Conservation (phyloP, 495 filamentous ascomycete genomes). For the Hyaloscypha finlandica region DNA sequence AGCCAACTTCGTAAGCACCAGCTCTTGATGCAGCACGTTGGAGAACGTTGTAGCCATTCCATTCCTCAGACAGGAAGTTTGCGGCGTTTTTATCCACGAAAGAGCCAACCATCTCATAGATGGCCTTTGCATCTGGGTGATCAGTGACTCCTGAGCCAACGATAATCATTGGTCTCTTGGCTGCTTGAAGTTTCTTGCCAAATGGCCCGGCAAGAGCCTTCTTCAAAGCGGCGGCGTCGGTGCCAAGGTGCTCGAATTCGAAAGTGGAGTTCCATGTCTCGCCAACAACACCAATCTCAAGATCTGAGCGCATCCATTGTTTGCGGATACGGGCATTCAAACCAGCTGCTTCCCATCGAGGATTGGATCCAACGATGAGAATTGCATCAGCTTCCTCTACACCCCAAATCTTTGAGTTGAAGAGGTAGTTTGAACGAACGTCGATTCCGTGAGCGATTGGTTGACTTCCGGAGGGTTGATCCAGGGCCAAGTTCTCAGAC, state of each 20-base stretch:
- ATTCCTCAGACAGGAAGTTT: conserved; percentile 86
- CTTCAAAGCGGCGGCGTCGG: conserved; percentile 76
- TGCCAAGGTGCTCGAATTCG: conserved; percentile 85
- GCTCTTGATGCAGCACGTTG: conserved; percentile 89
- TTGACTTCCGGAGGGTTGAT: conserved; percentile 79
- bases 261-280: conserved; percentile 92
- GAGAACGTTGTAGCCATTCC: conserved; percentile 97
- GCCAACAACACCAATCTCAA: conserved; percentile 89
- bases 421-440: conserved; percentile 89
- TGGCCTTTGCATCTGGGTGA: conserved; percentile 84
- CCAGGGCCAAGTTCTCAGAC: conserved; percentile 92
- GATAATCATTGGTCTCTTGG: conserved; percentile 93
- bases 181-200: conserved; percentile 86
- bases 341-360: conserved; percentile 89
- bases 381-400: conserved; percentile 93
- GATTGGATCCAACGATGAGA: conserved; percentile 91
- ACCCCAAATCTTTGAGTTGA: conserved; percentile 92
- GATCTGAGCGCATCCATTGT: conserved; percentile 93
- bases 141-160: conserved; percentile 88
- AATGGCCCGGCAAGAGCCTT: conserved; percentile 81
- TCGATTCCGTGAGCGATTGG: conserved; percentile 93
- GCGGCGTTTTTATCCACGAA: conserved; percentile 90
- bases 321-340: conserved; percentile 96
- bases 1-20: conserved; percentile 94
- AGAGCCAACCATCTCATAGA: conserved; percentile 83